Conservation (phyloP, 2,329 filamentous ascomycete species). For the Aspergillus ochraceoroseus region DNA sequence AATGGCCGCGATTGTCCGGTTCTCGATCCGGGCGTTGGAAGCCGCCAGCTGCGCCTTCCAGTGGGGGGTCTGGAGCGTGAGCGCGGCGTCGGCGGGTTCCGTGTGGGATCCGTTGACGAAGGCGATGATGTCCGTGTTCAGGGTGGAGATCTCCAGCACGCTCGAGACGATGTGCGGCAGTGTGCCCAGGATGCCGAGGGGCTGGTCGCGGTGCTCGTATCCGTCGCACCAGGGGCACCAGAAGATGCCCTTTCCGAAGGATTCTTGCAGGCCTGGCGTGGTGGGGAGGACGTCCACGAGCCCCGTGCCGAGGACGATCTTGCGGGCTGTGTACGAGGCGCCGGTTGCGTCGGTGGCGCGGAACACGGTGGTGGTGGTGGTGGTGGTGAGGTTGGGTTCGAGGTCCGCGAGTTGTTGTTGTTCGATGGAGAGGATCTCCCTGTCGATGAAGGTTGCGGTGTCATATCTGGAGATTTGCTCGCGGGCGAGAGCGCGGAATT, state of each 20-base stretch:
- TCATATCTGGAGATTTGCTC: constrained; percentile 51
- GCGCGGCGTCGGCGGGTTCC: constrained; percentile 19
- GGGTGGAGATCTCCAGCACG: constrained; percentile 51
- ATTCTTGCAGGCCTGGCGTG: constrained; percentile 53
- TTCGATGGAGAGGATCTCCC: constrained; percentile 46
- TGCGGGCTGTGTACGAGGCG: constrained; percentile 46
- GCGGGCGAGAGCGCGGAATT: constrained; percentile 53
- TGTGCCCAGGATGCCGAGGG: constrained; percentile 51
- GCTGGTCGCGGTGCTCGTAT: constrained; percentile 56
- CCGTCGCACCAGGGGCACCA: constrained; percentile 65
- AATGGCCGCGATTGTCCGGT: constrained; percentile 51
- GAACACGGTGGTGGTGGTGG: constrained; percentile 44
- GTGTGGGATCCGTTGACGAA: constrained; percentile 59
- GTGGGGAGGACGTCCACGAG: constrained; percentile 52
- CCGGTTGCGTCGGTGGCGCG: constrained; percentile 38
- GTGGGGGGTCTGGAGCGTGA: constrained; percentile 41
- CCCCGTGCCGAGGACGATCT: constrained; percentile 56
- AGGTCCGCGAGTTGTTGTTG: no score
- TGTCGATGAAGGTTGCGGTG: constrained; percentile 50
- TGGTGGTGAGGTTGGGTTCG: no score
- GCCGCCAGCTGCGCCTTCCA: constrained; percentile 50
- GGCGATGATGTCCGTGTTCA: constrained; percentile 54
- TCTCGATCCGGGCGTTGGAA: constrained; percentile 53
- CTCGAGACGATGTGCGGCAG: constrained; percentile 45
- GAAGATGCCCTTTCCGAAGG: constrained; percentile 57